Base-by-base conservation (phyloP, 805 yeast species). In the Cyberlindnera mycetangii region DNA sequence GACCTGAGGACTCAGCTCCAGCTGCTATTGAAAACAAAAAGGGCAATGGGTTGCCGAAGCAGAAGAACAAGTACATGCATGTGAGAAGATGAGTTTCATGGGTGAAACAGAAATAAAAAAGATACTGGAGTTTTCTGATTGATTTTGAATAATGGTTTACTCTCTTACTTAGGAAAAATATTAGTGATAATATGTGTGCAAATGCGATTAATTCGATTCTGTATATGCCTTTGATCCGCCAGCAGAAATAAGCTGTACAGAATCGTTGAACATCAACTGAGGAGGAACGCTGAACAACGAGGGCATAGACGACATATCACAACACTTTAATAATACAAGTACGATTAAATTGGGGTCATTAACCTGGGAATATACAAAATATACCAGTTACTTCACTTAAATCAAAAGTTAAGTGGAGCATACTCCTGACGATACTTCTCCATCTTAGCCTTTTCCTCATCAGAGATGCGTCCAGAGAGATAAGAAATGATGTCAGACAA, bases 401-500 rank as follows among this genome's bases (percentile, higher is more conserved):
- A 7, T 49, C 31, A 50, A 38, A 53, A 35, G 38, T 48, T 49
- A 6, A 50, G 49, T 30, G 61, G 61, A 2, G 64, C 74, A 48
- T 60, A 71, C 14, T 62, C 64, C 50, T 57, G 63, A 48, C 72
- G 67, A 69, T 86, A 86, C 44, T 74, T 76, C 53, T 78, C 71
- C 52, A 86, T 78, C 44, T 76, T 69, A 17, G 64, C 70, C 52
- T 77, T 72, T 59, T 85, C 81, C 43, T 79, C 84, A 8, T 71
- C 67, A 8, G 81, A 67, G 56, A 86, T 70, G 60, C 73, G 76
- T 34, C 70, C 74, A 32, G 71, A 69, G 59, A 89, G 70, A 56
- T 79, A 81, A 35, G 69, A 66, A 51, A 90, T 76, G 51, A 93
- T 83, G 63, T 92, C 90, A 39, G 76, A 71, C 62, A 93, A 75